A percentile compares a stretch with the other conserved stretches of the same genome.
These are phyloP conservation scores for Curvularia verruculosa DNA, from an alignment of 2,329 filamentous ascomycete genomes.

Conservation along the genomic window DNA sequence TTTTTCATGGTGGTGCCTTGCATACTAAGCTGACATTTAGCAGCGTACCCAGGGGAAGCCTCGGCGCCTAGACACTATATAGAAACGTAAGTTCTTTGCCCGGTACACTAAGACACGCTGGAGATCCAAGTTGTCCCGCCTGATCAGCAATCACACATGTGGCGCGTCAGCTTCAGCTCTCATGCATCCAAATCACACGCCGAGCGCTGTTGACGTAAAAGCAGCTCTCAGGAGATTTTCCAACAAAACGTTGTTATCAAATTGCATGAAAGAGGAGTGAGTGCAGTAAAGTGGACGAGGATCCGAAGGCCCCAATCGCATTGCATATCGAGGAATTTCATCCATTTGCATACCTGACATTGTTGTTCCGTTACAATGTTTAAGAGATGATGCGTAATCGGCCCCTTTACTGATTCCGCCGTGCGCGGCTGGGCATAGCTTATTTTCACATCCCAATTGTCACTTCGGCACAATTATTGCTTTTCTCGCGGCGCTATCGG, in stretches of 20 bases:
- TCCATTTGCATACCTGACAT: background rate
- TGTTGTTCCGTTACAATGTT: background rate
- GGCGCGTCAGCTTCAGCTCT: background rate
- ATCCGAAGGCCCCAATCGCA: background rate
- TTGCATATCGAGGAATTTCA: too few relatives aligned
- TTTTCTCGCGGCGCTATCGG: constrained; percentile 3
- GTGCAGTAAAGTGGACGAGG: background rate
- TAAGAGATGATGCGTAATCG: background rate
- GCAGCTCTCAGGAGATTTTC: background rate
- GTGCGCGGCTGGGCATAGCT: constrained; percentile 2
- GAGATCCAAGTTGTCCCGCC: background rate
- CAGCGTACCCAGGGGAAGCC: background rate
- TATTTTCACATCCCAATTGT: constrained; percentile 6
- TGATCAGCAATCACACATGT: background rate
- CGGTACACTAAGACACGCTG: background rate
- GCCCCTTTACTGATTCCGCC: constrained; percentile 4
- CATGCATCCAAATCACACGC: constrained; percentile 1
- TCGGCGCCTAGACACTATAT: background rate
- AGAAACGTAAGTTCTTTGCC: background rate
- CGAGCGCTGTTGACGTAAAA: background rate
- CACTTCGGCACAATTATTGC: background rate
- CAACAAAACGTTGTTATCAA: background rate
- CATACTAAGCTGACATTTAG: background rate
- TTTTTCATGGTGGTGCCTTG: background rate
- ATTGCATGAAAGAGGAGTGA: background rate